Base-by-base conservation (phyloP, 106 monocot species). In the Iris macrosiphon region DNA sequence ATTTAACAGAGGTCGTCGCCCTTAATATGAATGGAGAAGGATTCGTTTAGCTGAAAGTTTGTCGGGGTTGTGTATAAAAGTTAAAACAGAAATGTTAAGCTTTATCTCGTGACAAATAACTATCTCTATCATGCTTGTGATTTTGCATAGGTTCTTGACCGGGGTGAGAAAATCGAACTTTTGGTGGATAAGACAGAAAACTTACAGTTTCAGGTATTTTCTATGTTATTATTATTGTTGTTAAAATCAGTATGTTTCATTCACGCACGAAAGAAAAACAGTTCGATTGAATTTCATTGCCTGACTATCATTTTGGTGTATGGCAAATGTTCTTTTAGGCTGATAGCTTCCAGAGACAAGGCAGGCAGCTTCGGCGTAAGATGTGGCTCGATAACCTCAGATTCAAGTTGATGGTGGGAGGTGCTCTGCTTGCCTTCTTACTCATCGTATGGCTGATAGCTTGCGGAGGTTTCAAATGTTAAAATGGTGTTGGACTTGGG, bases 261-360 rank as follows among this genome's bases (percentile, higher is more conserved):
- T n/a, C n/a, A n/a, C n/a, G n/a, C n/a, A n/a, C n/a, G n/a, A n/a
- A n/a, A n/a, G n/a, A n/a, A n/a, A n/a, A n/a, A n/a, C n/a, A n/a
- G n/a, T n/a, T n/a, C n/a, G n/a, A n/a, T n/a, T n/a, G n/a, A n/a
- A n/a, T n/a, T 47, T 24, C n/a, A n/a, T 12, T 13, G 22, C 16
- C 28, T 31, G 45, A n/a, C 1, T 51, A 21, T n/a, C 51, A 3
- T 27, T n/a, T n/a, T 23, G 28, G 7, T 45, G 16, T 45, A 39
- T 57, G 24, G 52, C 27, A 23, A 37, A 19, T n/a, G n/a, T 41
- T 18, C 41, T 12, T 46, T 40, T 58, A 96, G 96, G 89, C 96
- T 6, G 89, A 96, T 48, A 96, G 80, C 72, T 96, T 96, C 67
- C 96, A 96, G 60, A 79, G 96, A 52, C 89, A 96, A 58, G 96